Percentiles rank a stretch among this genome's conserved stretches.
phyloP scores from a whole-genome alignment of 2,329 filamentous ascomycete species.

The Dothidotthia symphoricarpi region DNA sequence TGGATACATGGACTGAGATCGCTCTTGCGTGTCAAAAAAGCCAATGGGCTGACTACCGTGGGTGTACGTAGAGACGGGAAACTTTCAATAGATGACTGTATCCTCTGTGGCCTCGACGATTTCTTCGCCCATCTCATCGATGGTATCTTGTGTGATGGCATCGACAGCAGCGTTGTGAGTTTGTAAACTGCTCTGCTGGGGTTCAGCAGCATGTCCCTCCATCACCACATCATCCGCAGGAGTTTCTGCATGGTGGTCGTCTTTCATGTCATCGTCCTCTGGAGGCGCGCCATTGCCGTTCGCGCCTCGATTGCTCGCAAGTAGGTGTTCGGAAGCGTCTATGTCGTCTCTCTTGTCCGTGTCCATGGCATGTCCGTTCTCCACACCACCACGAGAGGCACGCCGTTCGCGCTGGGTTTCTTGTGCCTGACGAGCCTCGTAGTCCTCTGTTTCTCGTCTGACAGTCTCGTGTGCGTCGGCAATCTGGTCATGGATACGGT shows the following conservation, averaged over 20 bases:
- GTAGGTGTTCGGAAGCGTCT: constrained; percentile 17
- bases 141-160: constrained; percentile 47
- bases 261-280: constrained; percentile 26
- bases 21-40: too few species aligned
- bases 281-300: constrained; percentile 22
- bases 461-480: constrained; percentile 63
- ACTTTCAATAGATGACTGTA: constrained; percentile 77
- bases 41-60: too few species aligned
- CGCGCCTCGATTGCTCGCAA: constrained; percentile 25
- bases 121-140: constrained; percentile 72
- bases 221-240: constrained; percentile 19
- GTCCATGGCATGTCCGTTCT: constrained; percentile 11
- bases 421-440: constrained; percentile 49
- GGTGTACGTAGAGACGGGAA: too few species aligned
- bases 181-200: constrained; percentile 17
- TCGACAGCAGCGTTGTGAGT: constrained; percentile 31
- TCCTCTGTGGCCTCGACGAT: constrained; percentile 81
- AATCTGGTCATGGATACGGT: constrained; percentile 68
- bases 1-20: too few species aligned
- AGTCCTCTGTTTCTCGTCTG: constrained; percentile 63
- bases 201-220: constrained; percentile 11
- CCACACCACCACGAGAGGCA: too few species aligned
- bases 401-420: constrained; percentile 22
- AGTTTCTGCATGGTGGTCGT: constrained; percentile 23
- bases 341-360: constrained; percentile 27